Evolutionary conservation across 2,329 filamentous ascomycete species (phyloP), one percentile per base, ranked within the genome.

Genomic region (Anthostomella pinea): DNA sequence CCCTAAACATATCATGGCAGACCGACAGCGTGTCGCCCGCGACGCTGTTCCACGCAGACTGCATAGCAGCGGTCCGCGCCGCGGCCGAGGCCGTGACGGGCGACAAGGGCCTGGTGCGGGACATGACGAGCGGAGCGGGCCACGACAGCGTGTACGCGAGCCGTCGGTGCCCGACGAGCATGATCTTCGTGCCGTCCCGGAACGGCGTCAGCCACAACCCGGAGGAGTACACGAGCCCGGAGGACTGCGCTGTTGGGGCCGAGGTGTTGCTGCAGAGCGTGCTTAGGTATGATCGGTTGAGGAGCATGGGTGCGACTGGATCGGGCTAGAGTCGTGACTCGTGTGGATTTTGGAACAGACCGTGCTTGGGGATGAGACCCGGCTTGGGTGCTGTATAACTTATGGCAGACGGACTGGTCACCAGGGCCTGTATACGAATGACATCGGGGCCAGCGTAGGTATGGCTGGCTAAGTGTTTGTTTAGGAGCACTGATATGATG

Each of bases 161-260:
- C 28, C 70, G 72, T 45, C 64, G 67, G 23, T 77, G 74, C 28
- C 80, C 79, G 11, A 81, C 79, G 2, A 73, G 75, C 27, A 83
- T 84, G 79, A 78, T 83, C 18, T 84, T 84, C 48, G 74, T 82
- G 13, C 78, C 79, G 4, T 82, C 77, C 45, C 72, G 68, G 52
- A 73, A 80, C 48, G 80, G 80, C 1, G 62, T 83, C 14, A 81
- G 75, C 49, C 80, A 83, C 53, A 75, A 82, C 49, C 79, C 80
- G 2, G 68, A 73, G 28, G 80, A 83, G 52, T 83, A 77, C 50
- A 76, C 74, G 23, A 73, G 69, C 26, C 68, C 70, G 0, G 76
- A 79, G 30, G 77, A 83, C 52, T 83, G 56, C 51, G 67, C 69
- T 4, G 66, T 71, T 28, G 76, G 77, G 8, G 70, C 75, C 28